phyloP scores from a whole-genome alignment of 2,329 filamentous ascomycete genomes.

The Paecilomyces sp. region DNA sequence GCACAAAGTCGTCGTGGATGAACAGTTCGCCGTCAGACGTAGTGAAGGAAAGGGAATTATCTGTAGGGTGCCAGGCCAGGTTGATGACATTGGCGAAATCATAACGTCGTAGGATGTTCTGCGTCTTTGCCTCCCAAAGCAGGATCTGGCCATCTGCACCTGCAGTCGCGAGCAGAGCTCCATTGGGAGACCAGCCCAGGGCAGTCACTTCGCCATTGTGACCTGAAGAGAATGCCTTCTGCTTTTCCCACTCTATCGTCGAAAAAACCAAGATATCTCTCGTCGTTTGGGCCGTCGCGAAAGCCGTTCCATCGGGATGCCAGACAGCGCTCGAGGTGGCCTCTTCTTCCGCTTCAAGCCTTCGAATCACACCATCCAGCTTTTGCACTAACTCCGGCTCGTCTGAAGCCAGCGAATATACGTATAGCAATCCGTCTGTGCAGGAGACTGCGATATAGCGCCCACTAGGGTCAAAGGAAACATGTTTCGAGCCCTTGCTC shows the following conservation, averaged over 20 bases:
- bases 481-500: conserved; percentile 78
- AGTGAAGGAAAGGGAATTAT: conserved; percentile 86
- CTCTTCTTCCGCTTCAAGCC: conserved; percentile 69
- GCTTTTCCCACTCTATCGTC: conserved; percentile 81
- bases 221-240: conserved; percentile 68
- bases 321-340: conserved; percentile 69
- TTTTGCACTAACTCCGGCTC: conserved; percentile 75
- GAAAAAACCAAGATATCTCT: conserved; percentile 82
- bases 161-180: conserved; percentile 67
- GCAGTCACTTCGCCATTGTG: conserved; percentile 82
- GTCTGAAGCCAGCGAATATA: conserved; percentile 75
- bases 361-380: conserved; percentile 77
- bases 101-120: conserved; percentile 68
- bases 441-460: conserved; percentile 72
- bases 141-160: conserved; percentile 43
- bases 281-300: conserved; percentile 75
- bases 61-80: conserved; percentile 81
- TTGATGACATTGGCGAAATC: conserved; percentile 80
- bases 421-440: conserved; percentile 80
- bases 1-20: conserved; percentile 61
- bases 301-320: conserved; percentile 92
- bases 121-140: conserved; percentile 86
- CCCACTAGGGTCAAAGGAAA: conserved; percentile 78
- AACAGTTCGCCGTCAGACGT: conserved; percentile 90
- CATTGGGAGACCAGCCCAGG: conserved; percentile 89